Base-by-base conservation (phyloP, 176 grass and related monocot species). In the Zea mays region DNA sequence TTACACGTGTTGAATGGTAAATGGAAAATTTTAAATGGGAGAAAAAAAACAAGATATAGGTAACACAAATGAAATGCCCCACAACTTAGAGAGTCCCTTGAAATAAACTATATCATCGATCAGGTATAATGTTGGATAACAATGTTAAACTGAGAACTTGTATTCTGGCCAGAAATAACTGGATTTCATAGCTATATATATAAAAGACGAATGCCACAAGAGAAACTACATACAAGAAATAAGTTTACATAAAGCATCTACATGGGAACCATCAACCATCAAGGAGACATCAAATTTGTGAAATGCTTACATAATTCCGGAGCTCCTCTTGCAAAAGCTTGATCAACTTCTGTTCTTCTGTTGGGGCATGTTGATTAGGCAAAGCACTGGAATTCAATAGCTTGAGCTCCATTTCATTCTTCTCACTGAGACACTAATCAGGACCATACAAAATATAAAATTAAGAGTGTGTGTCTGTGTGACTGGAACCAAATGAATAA, bases 261-360 rank as follows among this genome's bases (percentile, higher is more conserved):
- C 43, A 83, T 73, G 52, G 55, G 43, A 57, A 13, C 73, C 80
- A 74, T 72, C 34, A 75, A 83, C 37, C 77, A 79, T 79, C 42
- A 56, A 82, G 36, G 10, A 82, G 42, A 67, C 15, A 86, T 67
- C n/a, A 47, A 84, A 3, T 60, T 67, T 51, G 47, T 36, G 60
- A 83, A 75, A 79, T 74, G 68, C 91, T 94, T 83, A 98, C 92
- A 86, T 86, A 87, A 76, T 92, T 85, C 2, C 43, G 85, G 38
- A 98, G 76, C 82, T 98, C 80, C 79, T 98, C 91, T 81, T 83
- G 89, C 62, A 98, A 80, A 85, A 94, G 82, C 67, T 87, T 88
- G 76, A 98, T 89, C 79, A 92, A 86, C 44, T 83, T 92, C 81
- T 94, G 65, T 46, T 98, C 96, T 50, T 94, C 89, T 49, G 87